Evolutionary conservation across 1,284 basidiomycete genomes (phyloP).

Genomic region (Cutaneotrichosporon cyanovorans): DNA sequence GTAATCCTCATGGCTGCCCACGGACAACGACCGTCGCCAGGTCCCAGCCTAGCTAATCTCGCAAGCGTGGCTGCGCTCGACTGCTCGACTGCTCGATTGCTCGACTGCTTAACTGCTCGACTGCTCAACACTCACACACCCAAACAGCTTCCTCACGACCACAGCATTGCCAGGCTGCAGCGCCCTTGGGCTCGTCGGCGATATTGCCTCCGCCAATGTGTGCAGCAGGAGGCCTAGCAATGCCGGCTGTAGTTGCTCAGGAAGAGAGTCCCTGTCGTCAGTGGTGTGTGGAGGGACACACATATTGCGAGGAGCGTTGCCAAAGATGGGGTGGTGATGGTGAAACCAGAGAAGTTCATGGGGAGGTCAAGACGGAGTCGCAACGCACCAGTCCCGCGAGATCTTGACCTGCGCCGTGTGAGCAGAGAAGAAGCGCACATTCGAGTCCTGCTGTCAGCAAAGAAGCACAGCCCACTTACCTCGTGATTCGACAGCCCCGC

Average conservation of each 20-base stretch:
- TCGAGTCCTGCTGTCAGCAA: slow-evolving; percentile 51
- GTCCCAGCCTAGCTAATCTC: too few relatives aligned
- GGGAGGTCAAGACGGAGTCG: not conserved
- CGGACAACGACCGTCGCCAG: too few relatives aligned
- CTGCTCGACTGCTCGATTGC: too few relatives aligned
- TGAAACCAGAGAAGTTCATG: too few relatives aligned
- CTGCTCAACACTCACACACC: slow-evolving; percentile 61
- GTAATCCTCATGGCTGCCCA: not conserved
- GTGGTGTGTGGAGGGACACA: not conserved
- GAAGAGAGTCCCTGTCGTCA: slow-evolving; percentile 39
- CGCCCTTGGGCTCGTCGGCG: slow-evolving; percentile 28
- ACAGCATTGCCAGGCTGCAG: slow-evolving; percentile 47
- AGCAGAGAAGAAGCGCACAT: slow-evolving; percentile 85
- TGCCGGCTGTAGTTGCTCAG: slow-evolving; percentile 32
- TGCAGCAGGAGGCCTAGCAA: slow-evolving; percentile 38
- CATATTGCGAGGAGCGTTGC: too few relatives aligned
- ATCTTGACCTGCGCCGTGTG: slow-evolving; percentile 88
- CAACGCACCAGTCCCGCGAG: slow-evolving; percentile 69
- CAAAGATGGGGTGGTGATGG: too few relatives aligned
- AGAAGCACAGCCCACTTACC: slow-evolving; percentile 15
- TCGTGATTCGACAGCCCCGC: slow-evolving; percentile 38
- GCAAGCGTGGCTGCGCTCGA: too few relatives aligned
- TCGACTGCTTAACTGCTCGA: not conserved
- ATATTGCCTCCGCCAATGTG: slow-evolving; percentile 32
- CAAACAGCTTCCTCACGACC: slow-evolving; percentile 75